These are phyloP conservation scores for Sphagnum contortum DNA, from an alignment of 225 moss, liverwort and hornwort species.

Conservation along the genomic window DNA sequence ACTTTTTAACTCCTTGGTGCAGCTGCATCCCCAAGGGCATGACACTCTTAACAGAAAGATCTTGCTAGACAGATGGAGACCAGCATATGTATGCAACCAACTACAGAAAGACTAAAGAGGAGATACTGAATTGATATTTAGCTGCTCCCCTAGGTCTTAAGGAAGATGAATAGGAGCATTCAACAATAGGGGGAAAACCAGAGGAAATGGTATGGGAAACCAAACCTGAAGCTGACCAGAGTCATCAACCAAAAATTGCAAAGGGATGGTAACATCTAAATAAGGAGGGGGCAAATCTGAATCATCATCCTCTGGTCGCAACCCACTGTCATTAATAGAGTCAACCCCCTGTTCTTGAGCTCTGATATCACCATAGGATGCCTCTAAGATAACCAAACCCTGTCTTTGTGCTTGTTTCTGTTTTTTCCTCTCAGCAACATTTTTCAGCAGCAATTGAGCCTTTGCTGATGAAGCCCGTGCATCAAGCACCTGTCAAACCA, in stretches of 20 bases:
- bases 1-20: constrained; percentile 91
- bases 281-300: constrained; percentile 77
- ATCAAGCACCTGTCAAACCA: constrained; percentile 56
- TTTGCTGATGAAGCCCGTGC: constrained; percentile 73
- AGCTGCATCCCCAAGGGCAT: constrained; percentile 31
- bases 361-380: constrained; percentile 71
- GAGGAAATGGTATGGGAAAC: neutral
- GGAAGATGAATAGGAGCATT: neutral
- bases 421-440: constrained; percentile 88
- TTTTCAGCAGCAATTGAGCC: constrained; percentile 67
- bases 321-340: constrained; percentile 17
- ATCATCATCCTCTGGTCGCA: constrained; percentile 47
- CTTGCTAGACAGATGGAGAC: too few species aligned
- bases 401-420: constrained; percentile 76
- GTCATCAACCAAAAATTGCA: constrained; percentile 96
- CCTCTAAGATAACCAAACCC: constrained; percentile 83
- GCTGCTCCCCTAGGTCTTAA: too few species aligned
- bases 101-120: too few species aligned
- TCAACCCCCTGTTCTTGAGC: constrained; percentile 27
- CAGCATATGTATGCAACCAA: too few species aligned
- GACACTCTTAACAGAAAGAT: neutral
- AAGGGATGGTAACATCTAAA: constrained; percentile 80
- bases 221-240: constrained; percentile 71
- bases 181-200: neutral
- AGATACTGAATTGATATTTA: too few species aligned